Evolutionary conservation across 208 protist genomes (phyloP), one percentile per base, ranked within the genome.

Genomic region (Plasmodiophora brassicae): DNA sequence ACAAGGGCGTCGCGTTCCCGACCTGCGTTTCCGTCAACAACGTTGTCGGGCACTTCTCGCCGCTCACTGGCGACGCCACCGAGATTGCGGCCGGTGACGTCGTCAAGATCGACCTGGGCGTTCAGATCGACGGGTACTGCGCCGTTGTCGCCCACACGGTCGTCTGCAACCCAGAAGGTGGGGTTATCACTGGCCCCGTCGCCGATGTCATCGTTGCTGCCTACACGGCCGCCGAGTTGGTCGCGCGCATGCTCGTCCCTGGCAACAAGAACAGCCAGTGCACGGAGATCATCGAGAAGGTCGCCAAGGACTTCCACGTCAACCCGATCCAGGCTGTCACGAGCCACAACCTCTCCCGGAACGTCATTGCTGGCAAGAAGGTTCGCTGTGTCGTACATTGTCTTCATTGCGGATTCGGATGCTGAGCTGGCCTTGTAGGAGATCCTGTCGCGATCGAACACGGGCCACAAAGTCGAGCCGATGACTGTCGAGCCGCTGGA

Each of bases 1-100:
- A 98, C 88, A 98, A 98, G 92, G 98, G 98, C 84, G 94, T 99
- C 72, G 98, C 97, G 54, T 99, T 99, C 94, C 98, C 98, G 60
- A 99, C 98, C 0, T 98, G 97, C 92, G 93, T 99, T 85, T 98
- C 96, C 35, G 93, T 99, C 32, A 99, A 99, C 93, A 95, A 98
- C 92, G 95, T 93, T 91, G 96, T 97, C 72, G 98, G 97, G 86
- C 97, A 99, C 93, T 98, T 96, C 92, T 98, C 96, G 65, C 98
- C 98, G 54, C 87, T 89, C 14, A 20, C 35, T 71, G 93, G 87
- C 43, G 96, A 98, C 44, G 93, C 93, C 32, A 88, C 88, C 85
- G 92, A 87, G 5, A 92, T 96, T 32, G 93, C 95, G 88, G 93
- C 90, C 8, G 96, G 96, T 65, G 98, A 99, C 92, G 92, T 99